Evolutionary conservation across 2,329 filamentous ascomycete genomes (phyloP).

Genomic region (Ophiostoma sp.): DNA sequence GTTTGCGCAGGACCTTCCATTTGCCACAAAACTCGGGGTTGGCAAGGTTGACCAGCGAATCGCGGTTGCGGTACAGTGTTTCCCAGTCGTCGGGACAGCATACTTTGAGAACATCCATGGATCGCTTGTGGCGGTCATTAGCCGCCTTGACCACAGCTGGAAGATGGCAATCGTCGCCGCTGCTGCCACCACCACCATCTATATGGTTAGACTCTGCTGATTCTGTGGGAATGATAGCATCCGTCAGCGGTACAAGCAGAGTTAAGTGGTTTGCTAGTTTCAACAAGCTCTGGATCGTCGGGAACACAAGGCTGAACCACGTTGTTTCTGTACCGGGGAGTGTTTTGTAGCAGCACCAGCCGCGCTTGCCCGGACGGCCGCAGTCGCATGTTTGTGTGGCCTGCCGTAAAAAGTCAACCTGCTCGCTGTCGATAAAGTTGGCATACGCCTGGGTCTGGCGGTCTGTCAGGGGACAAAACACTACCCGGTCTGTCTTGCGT

Average conservation of each 20-base stretch:
- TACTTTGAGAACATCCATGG: slow-evolving; percentile 65
- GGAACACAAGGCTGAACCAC: slow-evolving; percentile 79
- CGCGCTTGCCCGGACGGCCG: slow-evolving; percentile 61
- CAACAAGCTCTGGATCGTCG: slow-evolving; percentile 72
- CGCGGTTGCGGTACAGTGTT: slow-evolving; percentile 65
- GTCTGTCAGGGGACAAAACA: slow-evolving; percentile 87
- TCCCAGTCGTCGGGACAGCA: slow-evolving; percentile 73
- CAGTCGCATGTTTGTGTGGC: slow-evolving; percentile 66
- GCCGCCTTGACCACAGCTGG: background rate
- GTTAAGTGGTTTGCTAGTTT: slow-evolving; percentile 93
- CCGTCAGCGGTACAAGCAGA: slow-evolving; percentile 65
- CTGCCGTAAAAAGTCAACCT: slow-evolving; percentile 62
- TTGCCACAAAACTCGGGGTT: slow-evolving; percentile 94
- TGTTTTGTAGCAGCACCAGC: slow-evolving; percentile 69
- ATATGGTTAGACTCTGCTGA: background rate
- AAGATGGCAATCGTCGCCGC: background rate
- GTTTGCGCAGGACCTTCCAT: slow-evolving; percentile 83
- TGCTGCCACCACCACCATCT: no score
- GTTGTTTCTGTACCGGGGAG: slow-evolving; percentile 38
- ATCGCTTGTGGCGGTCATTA: slow-evolving; percentile 67
- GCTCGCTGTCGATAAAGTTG: slow-evolving; percentile 67
- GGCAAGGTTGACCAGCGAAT: slow-evolving; percentile 73
- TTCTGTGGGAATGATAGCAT: slow-evolving; percentile 44
- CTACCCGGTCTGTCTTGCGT: slow-evolving; percentile 88
- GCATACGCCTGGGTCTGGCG: slow-evolving; percentile 78